phyloP scores from a whole-genome alignment of 371 early-diverging fungal species.

The Mucor irregularis region DNA sequence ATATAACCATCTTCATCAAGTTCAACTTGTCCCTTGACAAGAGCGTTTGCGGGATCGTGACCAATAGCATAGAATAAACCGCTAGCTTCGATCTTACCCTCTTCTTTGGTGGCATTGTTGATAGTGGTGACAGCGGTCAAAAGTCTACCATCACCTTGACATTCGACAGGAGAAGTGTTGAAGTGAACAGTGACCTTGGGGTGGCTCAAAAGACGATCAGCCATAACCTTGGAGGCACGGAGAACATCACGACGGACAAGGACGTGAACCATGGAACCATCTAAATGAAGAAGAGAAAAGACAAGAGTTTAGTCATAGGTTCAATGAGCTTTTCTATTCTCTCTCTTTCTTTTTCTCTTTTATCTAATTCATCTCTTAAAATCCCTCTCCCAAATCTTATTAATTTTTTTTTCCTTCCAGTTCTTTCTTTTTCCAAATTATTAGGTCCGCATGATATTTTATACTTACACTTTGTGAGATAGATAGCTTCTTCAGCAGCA shows the following conservation, averaged over 20 bases:
- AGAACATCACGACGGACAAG: conserved; percentile 96
- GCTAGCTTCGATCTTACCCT: conserved; percentile 68
- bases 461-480: conserved; percentile 80
- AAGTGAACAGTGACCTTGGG: conserved; percentile 93
- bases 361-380: not conserved
- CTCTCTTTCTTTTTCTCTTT: not conserved
- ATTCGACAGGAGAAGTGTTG: conserved; percentile 85
- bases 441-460: not conserved
- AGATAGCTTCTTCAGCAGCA: conserved; percentile 98
- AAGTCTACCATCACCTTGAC: conserved; percentile 82
- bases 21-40: conserved; percentile 76
- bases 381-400: too few relatives aligned
- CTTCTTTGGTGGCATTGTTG: conserved; percentile 71
- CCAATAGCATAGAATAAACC: conserved; percentile 99
- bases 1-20: conserved; percentile 92
- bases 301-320: too few relatives aligned
- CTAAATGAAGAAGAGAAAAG: not conserved
- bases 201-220: conserved; percentile 77
- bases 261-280: conserved; percentile 19
- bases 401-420: too few relatives aligned
- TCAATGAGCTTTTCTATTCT: not conserved
- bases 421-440: too few relatives aligned
- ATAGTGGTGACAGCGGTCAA: conserved; percentile 73
- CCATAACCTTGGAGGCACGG: conserved; percentile 97
- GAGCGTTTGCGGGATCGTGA: conserved; percentile 89